Evolutionary conservation across 768 basidiomycete species (phyloP).

Genomic region (Calocera cornea): DNA sequence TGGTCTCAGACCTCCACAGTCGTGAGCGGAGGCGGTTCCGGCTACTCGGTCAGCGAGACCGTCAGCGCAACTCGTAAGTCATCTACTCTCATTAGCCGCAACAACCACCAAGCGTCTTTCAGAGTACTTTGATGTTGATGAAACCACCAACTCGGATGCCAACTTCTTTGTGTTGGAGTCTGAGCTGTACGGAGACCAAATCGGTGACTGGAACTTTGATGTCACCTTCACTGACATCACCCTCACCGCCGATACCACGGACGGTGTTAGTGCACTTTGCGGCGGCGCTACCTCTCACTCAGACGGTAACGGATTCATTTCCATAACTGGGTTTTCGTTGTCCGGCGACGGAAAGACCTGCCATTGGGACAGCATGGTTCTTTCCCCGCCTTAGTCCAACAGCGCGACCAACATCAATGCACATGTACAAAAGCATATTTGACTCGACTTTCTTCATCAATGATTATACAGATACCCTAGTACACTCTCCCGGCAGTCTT

Average conservation of each 20-base stretch:
- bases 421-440: too few relatives aligned
- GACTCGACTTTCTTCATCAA: too few relatives aligned
- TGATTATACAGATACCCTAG: too few relatives aligned
- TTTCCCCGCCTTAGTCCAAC: background rate
- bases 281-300: background rate
- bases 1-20: background rate
- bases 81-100: background rate
- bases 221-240: conserved; percentile 2
- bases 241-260: background rate
- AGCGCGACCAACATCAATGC: too few relatives aligned
- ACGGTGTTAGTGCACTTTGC: background rate
- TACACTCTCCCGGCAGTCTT: too few relatives aligned
- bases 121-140: background rate
- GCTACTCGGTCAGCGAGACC: background rate
- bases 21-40: background rate
- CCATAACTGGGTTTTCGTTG: background rate
- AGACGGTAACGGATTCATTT: conserved; percentile 3
- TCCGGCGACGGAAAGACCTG: background rate
- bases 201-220: conserved; percentile 5
- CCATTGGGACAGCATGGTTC: conserved; percentile 1
- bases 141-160: background rate
- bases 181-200: conserved; percentile 1
- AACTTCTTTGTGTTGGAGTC: conserved; percentile 7
- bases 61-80: background rate
- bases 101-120: background rate